Percentiles rank a stretch among this genome's conserved stretches.
phyloP scores from a whole-genome alignment of 2,329 filamentous ascomycete species.

The Cladosporium colombiae region DNA sequence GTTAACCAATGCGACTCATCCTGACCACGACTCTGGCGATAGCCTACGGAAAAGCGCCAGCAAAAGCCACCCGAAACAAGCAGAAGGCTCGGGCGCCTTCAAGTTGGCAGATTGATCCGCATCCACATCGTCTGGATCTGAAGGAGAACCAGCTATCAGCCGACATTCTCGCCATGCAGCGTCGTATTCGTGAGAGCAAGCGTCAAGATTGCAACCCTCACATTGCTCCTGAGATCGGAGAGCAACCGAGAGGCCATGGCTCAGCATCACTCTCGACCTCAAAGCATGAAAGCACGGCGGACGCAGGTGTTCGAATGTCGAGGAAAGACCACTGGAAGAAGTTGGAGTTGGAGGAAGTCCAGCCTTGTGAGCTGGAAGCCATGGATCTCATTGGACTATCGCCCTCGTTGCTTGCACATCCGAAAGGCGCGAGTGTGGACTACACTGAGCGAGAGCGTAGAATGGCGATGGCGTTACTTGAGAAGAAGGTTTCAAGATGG shows the following conservation, averaged over 20 bases:
- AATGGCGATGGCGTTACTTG: neutral
- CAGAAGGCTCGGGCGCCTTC: neutral
- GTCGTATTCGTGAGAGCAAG: neutral
- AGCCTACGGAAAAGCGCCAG: neutral
- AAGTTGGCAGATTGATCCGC: neutral
- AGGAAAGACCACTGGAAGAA: neutral
- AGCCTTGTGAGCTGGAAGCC: neutral
- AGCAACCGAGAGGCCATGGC: neutral
- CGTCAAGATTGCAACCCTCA: neutral
- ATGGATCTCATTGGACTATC: constrained; percentile 8
- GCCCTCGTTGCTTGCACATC: constrained; percentile 3
- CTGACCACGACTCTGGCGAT: neutral
- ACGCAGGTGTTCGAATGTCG: neutral
- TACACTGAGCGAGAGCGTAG: neutral
- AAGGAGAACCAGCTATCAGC: neutral
- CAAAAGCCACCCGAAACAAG: neutral
- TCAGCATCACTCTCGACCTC: neutral
- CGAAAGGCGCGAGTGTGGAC: neutral
- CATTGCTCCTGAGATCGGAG: neutral
- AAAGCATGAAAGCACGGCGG: neutral
- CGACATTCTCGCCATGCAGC: constrained; percentile 7
- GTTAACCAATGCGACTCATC: neutral
- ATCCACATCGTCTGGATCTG: neutral
- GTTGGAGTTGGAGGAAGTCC: neutral
- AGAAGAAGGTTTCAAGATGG: neutral